Conservation (phyloP, 2,329 filamentous ascomycete species). For the Sporothrix pseudoabietina region DNA sequence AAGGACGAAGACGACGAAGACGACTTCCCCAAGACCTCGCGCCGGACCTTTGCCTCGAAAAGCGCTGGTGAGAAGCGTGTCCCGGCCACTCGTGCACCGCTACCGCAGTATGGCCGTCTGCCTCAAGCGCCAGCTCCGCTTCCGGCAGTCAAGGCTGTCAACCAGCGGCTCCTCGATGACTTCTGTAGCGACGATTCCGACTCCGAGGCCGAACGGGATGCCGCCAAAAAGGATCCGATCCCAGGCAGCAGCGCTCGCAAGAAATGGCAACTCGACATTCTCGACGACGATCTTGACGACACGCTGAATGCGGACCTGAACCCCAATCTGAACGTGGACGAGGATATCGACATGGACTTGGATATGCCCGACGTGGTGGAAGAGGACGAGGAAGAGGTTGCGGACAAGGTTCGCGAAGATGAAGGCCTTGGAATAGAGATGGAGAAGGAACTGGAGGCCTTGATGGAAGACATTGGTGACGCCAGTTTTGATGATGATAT, state of each 20-base stretch:
- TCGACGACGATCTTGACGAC: conserved; percentile 11
- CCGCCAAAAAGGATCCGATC: background rate
- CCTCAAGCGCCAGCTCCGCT: background rate
- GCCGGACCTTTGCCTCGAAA: background rate
- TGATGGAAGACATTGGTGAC: background rate
- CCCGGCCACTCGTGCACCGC: conserved; percentile 19
- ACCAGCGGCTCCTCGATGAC: background rate
- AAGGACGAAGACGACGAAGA: conserved; percentile 14
- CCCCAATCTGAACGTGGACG: background rate
- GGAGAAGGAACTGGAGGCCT: conserved; percentile 23
- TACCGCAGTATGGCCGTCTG: conserved; percentile 14
- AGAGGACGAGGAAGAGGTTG: background rate
- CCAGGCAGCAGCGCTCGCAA: conserved; percentile 1
- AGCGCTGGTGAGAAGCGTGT: background rate
- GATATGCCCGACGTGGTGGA: background rate
- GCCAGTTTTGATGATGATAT: background rate
- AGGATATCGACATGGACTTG: background rate
- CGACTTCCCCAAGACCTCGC: background rate
- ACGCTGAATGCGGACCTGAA: background rate
- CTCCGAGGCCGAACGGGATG: background rate
- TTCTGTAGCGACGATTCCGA: conserved; percentile 18
- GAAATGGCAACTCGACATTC: conserved; percentile 5
- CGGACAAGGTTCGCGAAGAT: background rate
- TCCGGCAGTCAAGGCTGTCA: background rate
- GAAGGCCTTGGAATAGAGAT: conserved; percentile 28